Base-by-base conservation (phyloP, 2,329 filamentous ascomycete species). In the Clonostachys rhizophaga region DNA sequence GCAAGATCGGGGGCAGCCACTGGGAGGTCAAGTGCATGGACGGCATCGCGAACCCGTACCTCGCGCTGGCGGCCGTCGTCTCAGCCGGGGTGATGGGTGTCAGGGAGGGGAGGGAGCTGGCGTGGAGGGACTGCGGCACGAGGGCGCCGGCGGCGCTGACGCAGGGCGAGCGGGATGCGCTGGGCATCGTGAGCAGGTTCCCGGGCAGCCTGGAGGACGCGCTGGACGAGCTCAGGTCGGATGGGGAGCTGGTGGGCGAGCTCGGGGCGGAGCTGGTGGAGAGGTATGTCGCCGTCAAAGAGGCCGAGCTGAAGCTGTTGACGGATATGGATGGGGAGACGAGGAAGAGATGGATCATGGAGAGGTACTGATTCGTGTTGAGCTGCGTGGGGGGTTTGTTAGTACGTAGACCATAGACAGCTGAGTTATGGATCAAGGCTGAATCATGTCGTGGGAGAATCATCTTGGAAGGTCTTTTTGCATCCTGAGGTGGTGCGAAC, bases 21-120 rank as follows among this genome's bases (percentile, higher is more conserved):
- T 95, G 88, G 86, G 89, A 95, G 65, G 55, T 95, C 18, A 86
- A 89, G 58, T 81, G 78, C 47, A 58, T 92, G n/a, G 89, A 95
- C 57, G 89, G 89, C 0, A 66, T 90, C 16, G 86, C 88, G 4
- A 95, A 95, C 58, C 79, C 84, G 46, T 95, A 94, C 59, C 64
- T 95, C 2, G 85, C 63, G 16, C 45, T 67, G 44, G 54, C 63
- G 8, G 63, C 62, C 17, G 49, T 68, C 3, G 39, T 69, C 4
- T 53, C 59, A 2, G 62, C 67, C 1, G 61, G 65, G 3, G 42
- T 58, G n/a, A 43, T 55, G 35, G 60, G 63, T 8, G 51, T 64
- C 5, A 48, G 47, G 9, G 51, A 49, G 33, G 42, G 50, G 42
- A 64, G 70, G 47, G 52, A 62, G 43, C 61, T 86, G 43, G 56